Percentiles rank a stretch among this genome's conserved stretches.
Conservation (phyloP, 2,329 filamentous ascomycete species). For the Curvularia hawaiiensis region DNA sequence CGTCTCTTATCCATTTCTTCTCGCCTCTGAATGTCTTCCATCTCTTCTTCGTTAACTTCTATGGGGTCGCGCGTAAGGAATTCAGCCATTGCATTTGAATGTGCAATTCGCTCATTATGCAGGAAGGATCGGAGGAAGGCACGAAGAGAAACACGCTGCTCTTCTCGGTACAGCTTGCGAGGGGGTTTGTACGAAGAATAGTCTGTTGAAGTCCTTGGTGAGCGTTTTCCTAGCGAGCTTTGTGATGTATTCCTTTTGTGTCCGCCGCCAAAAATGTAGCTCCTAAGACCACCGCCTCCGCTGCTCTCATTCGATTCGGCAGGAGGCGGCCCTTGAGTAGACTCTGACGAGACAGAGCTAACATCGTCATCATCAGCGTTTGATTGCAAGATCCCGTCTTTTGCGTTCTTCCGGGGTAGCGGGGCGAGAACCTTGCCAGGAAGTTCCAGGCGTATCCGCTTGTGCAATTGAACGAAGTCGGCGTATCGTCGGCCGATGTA, state of each 20-base stretch:
- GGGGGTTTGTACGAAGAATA: constrained; percentile 46
- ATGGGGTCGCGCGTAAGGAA: constrained; percentile 80
- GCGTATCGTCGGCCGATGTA: constrained; percentile 87
- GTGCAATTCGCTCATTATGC: constrained; percentile 81
- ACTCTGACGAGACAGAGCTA: constrained; percentile 80
- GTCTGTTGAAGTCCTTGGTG: constrained; percentile 43
- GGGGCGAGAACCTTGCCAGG: constrained; percentile 89
- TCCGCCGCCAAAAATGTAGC: constrained; percentile 49
- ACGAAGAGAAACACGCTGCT: constrained; percentile 86
- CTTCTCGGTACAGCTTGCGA: constrained; percentile 78
- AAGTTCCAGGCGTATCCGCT: constrained; percentile 78
- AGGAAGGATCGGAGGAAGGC: constrained; percentile 88
- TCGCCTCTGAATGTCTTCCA: constrained; percentile 77
- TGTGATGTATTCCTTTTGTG: constrained; percentile 52
- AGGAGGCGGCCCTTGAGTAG: constrained; percentile 63
- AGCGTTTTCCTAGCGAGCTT: constrained; percentile 43
- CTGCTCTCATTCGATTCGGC: constrained; percentile 42
- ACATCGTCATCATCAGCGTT: constrained; percentile 70
- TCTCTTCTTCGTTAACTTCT: constrained; percentile 78
- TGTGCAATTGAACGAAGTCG: constrained; percentile 82
- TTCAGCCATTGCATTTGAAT: constrained; percentile 80
- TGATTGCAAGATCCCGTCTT: constrained; percentile 65
- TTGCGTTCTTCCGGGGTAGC: constrained; percentile 90
- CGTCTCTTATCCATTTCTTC: constrained; percentile 86
- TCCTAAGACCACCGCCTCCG: constrained; percentile 50